A percentile compares a stretch with the other conserved stretches of the same genome.
Conservation (phyloP, 495 filamentous ascomycete species). For the Astrocystis sublimbata region DNA sequence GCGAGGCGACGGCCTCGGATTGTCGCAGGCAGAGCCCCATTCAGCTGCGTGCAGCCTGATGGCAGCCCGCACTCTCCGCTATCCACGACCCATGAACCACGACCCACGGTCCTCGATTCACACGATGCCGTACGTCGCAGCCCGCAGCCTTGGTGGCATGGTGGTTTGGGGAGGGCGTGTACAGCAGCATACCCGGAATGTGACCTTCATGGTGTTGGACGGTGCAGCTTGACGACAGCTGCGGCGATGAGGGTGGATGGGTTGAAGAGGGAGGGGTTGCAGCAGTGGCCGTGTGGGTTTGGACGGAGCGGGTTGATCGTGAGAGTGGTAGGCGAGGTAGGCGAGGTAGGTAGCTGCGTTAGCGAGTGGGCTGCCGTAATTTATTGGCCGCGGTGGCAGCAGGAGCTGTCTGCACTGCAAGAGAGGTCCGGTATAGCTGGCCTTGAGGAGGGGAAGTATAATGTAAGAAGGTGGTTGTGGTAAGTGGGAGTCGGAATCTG, state of each 20-base stretch:
- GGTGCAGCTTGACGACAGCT: conserved; percentile 37
- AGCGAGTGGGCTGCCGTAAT: background rate
- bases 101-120: background rate
- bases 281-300: background rate
- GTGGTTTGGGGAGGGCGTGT: background rate
- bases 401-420: too few species aligned
- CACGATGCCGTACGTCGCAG: too few species aligned
- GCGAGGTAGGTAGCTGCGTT: background rate
- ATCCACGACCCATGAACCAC: background rate
- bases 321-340: too few species aligned
- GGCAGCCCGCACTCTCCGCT: conserved; percentile 10
- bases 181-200: conserved; percentile 46
- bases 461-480: background rate
- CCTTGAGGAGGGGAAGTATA: background rate
- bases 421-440: too few species aligned
- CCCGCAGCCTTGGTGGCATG: too few species aligned
- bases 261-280: background rate
- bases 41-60: conserved; percentile 14
- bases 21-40: conserved; percentile 19
- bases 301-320: background rate
- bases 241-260: conserved; percentile 13
- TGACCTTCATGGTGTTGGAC: conserved; percentile 52
- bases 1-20: conserved; percentile 16
- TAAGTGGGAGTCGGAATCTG: too few species aligned
- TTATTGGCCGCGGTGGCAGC: conserved; percentile 5